Evolutionary conservation across 208 protist species (phyloP).

Genomic region (Crithidia sp.): DNA sequence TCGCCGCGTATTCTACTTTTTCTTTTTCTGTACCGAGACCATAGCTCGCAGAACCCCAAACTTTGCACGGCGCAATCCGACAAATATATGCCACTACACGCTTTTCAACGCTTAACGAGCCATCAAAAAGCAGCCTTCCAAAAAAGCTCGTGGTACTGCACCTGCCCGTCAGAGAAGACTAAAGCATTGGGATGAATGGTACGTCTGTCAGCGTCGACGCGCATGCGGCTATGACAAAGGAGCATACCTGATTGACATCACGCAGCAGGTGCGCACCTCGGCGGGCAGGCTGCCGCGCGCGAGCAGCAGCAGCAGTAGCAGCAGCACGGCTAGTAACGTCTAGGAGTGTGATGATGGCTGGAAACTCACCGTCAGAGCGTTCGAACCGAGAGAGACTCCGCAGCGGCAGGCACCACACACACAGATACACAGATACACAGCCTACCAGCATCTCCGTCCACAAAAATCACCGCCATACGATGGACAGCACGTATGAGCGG

Average conservation of each 20-base stretch:
- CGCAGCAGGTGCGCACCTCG: conserved; percentile 2
- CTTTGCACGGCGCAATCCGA: too few species aligned
- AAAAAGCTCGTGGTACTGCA: not conserved
- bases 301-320: not conserved
- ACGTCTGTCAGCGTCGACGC: conserved; percentile 26
- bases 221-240: conserved; percentile 31
- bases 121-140: too few species aligned
- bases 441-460: conserved; percentile 21
- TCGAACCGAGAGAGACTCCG: conserved; percentile 18
- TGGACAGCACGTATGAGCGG: conserved; percentile 21
- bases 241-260: conserved; percentile 40
- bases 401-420: not conserved
- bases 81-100: too few species aligned
- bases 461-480: conserved; percentile 35
- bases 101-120: too few species aligned
- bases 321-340: not conserved
- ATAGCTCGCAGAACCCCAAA: too few species aligned
- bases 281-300: not conserved
- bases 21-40: too few species aligned
- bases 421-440: not conserved
- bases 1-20: too few species aligned
- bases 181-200: conserved; percentile 40
- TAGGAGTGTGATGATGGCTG: conserved; percentile 22
- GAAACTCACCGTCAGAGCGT: conserved; percentile 12
- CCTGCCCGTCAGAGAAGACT: conserved; percentile 15